Evolutionary conservation across 768 basidiomycete species (phyloP), one percentile per base, ranked within the genome.

Genomic region (Macrolepiota fuliginosa): DNA sequence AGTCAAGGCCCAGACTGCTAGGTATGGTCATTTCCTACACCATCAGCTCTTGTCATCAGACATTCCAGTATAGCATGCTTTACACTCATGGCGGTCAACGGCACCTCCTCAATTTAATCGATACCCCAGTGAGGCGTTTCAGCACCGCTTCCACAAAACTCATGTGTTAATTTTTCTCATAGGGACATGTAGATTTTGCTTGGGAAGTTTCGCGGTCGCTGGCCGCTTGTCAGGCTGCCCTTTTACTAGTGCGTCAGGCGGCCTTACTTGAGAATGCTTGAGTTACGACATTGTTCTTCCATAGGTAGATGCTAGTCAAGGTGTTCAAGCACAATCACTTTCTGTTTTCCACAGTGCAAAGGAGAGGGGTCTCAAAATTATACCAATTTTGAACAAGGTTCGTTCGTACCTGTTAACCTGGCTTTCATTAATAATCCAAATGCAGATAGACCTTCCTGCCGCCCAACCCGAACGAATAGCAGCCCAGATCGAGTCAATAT

Each of bases 101-200:
- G 7, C 89, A 92, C 69, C 79, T 99, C 61, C 80, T 99, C 62
- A 98, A 98, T 74, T 79, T 98, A 27, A 94, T 99, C 67, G 97
- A 99, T 73, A 99, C 97, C 0, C 96, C 96, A 50, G 93, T 91
- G 67, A 57, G 81, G 70, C 42, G 46, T 49, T 37, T 32, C 46
- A 52, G 11, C 25, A 36, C 22, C 47, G 53, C 39, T 54, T 42
- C n/a, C 39, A 27, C 40, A 56, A 17, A 37, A 42, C 29, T 40
- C 9, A 32, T 35, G 27, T 49, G 29, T 52, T 39, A 53, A 29
- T 51, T 40, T 25, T 11, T 25, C 59, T 61, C 13, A 7, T 64
- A 91, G 85, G 96, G 97, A 1, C 97, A 99, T 75, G 97, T 98
- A 39, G 97, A 99, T 77, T 99, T 99, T 74, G 85, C 93, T 61